These are phyloP conservation scores for Termitomyces sp. DNA, from an alignment of 1,284 basidiomycete species.

Conservation along the genomic window DNA sequence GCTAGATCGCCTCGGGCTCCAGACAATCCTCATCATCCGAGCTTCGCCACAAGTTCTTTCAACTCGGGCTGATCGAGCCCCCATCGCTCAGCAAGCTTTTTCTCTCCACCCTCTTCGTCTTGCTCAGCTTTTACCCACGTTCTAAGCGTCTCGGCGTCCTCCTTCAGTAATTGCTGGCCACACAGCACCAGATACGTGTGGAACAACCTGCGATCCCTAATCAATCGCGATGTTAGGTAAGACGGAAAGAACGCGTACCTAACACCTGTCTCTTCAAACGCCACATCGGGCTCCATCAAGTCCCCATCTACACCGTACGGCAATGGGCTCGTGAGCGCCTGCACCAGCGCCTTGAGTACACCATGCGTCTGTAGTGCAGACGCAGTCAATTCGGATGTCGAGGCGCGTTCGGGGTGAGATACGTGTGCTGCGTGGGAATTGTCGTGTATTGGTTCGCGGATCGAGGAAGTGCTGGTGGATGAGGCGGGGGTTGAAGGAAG, in stretches of 20 bases:
- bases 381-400: constrained; percentile 46
- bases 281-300: constrained; percentile 54
- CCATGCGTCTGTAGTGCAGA: constrained; percentile 45
- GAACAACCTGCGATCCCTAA: constrained; percentile 38
- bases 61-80: background rate
- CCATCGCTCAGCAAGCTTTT: constrained; percentile 4
- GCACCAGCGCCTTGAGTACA: constrained; percentile 34
- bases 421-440: constrained; percentile 67
- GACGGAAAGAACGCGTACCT: constrained; percentile 38
- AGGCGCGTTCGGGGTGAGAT: constrained; percentile 41
- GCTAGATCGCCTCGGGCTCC: background rate
- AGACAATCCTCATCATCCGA: constrained; percentile 1
- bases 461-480: constrained; percentile 18
- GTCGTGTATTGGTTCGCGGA: constrained; percentile 43
- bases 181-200: constrained; percentile 51
- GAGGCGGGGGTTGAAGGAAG: constrained; percentile 42
- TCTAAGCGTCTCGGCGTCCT: constrained; percentile 40
- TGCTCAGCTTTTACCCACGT: constrained; percentile 29
- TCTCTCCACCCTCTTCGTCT: constrained; percentile 22
- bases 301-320: constrained; percentile 72
- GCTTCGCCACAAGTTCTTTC: background rate
- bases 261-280: constrained; percentile 79
- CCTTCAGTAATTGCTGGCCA: constrained; percentile 34
- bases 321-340: constrained; percentile 44
- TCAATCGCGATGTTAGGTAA: background rate